Evolutionary conservation across 202 grass and related monocot species (phyloP), one percentile per base, ranked within the genome.

Genomic region (Hordeum pubiflorum): DNA sequence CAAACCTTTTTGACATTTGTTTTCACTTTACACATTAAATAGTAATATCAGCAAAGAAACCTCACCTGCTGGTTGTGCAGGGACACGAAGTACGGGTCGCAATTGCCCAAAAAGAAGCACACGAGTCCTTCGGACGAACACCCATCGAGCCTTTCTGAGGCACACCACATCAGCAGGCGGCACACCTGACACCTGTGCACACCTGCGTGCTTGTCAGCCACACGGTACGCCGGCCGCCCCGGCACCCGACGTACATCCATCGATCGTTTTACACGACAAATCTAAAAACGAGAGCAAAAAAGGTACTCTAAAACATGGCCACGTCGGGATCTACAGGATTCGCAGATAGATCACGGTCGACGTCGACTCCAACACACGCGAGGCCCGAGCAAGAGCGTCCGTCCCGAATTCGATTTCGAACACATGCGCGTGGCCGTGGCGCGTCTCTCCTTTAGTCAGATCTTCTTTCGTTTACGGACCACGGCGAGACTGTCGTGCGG

Each of bases 81-180:
- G n/a, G 68, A 79, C 69, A 50, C 14, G n/a, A 38, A 58, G 9
- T 9, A 56, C 5, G 71, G 8, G 18, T 14, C 27, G 27, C 18
- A 5, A n/a, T 32, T 15, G 8, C 9, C 17, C 9, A 0, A 64
- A 0, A 64, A 64, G 26, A 0, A 8, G 58, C 58, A 5, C 74
- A 52, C 64, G 55, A 20, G 26, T 36, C 48, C 33, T 9, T 54
- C 3, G 46, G 10, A 38, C 14, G 39, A 37, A 21, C 18, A 36
- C 5, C 68, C 68, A 34, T 74, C 24, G 12, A 31, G 14, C 67
- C 36, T 41, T 32, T 55, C 26, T 57, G 67, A 38, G 61, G 73
- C 55, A 39, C 32, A 13, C 72, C 56, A 71, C 85, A 63, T 71
- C 55, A 77, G 71, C 79, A 70, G 54, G 79, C 33, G 85, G 55